phyloP scores from a whole-genome alignment of 352 stramenopile species.

The Globisporangium spinosum region DNA sequence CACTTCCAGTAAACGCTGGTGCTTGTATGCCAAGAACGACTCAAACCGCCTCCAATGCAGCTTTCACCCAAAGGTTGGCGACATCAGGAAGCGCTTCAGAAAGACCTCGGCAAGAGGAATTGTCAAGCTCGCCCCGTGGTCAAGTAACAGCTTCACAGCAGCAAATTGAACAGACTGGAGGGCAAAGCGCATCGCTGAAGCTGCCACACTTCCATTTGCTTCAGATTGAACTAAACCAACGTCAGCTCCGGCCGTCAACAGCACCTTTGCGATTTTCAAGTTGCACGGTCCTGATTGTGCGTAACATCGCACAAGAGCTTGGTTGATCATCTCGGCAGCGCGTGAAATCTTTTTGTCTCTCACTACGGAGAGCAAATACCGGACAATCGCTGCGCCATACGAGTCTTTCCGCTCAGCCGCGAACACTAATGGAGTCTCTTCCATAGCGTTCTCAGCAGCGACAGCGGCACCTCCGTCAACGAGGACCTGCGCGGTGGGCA shows the following conservation, averaged over 20 bases:
- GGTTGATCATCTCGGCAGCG: slow-evolving; percentile 21
- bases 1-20: slow-evolving; percentile 35
- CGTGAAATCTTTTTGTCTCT: not conserved
- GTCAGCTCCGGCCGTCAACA: slow-evolving; percentile 37
- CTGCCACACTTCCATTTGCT: not conserved
- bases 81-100: slow-evolving; percentile 25
- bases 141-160: slow-evolving; percentile 36
- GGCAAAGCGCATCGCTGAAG: slow-evolving; percentile 34
- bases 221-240: slow-evolving; percentile 18
- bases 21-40: slow-evolving; percentile 26
- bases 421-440: slow-evolving; percentile 32
- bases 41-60: slow-evolving; percentile 35
- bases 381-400: slow-evolving; percentile 31
- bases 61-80: not conserved
- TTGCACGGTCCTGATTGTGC: slow-evolving; percentile 35
- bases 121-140: slow-evolving; percentile 35
- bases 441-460: slow-evolving; percentile 22
- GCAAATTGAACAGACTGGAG: slow-evolving; percentile 34
- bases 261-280: slow-evolving; percentile 32
- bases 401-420: slow-evolving; percentile 41
- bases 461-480: slow-evolving; percentile 37
- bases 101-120: slow-evolving; percentile 30
- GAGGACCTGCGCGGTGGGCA: slow-evolving; percentile 34
- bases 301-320: slow-evolving; percentile 39
- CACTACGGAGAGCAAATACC: slow-evolving; percentile 23